Base-by-base conservation (phyloP, 371 early-diverging fungal genomes). In the Mortierella sp. region DNA sequence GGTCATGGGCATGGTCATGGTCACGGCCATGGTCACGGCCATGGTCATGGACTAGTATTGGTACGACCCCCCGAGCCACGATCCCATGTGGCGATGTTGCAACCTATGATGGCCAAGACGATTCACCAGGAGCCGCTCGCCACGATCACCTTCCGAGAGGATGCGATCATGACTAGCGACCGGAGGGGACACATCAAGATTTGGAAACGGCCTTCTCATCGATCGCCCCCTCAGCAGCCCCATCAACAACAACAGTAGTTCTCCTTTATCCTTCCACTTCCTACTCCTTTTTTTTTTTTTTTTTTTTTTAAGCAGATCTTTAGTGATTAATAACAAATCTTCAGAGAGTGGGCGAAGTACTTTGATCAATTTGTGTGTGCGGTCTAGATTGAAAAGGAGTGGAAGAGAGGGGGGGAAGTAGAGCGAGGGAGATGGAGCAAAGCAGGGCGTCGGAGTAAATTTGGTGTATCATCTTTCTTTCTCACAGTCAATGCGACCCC, bases 151-250 rank as follows among this genome's bases (percentile, higher is more conserved):
- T 94, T 96, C 76, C 85, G 92, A n/a, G 95, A 93, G 57, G 94
- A 95, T 79, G 86, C 89, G 9, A 83, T 98, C 25, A 88, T 95
- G 21, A 96, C 96, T 0, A 91, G 94, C 0, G 95, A 96, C 79
- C 90, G 92, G 46, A 73, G 87, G 16, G 98, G 98, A 1, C 82
- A 87, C 30, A 84, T 97, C 47, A 92, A 90, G 69, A 75, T 93
- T 11, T 97, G 96, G 96, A 70, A 83, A 65, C 85, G 97, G 18
- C 97, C 97, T 30, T 57, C 70, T 11, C 51, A 62, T 2, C 61
- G 53, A 15, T 55, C 62, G 14, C 2, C 43, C 12, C n/a, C 21
- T 3, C 18, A 51, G n/a, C n/a, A n/a, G n/a, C n/a, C n/a, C n/a
- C n/a, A n/a, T n/a, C n/a, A n/a, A n/a, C n/a, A n/a, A n/a, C n/a